Base-by-base conservation (phyloP, 1,284 basidiomycete species). In the Porodaedalea pini region DNA sequence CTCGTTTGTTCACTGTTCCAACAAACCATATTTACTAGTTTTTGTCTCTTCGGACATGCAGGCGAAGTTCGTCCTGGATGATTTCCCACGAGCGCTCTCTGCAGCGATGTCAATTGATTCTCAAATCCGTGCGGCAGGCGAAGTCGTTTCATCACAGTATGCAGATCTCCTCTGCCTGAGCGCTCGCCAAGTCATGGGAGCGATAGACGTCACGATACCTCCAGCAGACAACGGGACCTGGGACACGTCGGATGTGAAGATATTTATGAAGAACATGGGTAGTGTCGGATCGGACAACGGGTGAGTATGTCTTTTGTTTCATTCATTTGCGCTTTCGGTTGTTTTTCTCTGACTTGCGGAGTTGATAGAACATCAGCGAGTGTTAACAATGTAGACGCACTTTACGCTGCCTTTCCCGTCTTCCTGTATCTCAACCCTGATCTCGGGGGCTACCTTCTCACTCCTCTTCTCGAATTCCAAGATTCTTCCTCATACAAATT, bases 351-450 rank as follows among this genome's bases (percentile, higher is more conserved):
- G n/a, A n/a, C n/a, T n/a, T n/a, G n/a, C n/a, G n/a, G n/a, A 34
- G 3, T 25, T 36, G 15, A 43, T 37, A 36, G 19, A 48, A 21
- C 40, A 21, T 69, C 3, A 2, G 6, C 31, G 10, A 70, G 75
- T 5, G 69, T 74, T 4, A 80, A 76, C 58, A 74, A 79, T 1
- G 77, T 80, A 2, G 79, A 82, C 57, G 70, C 70, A 2, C 66
- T 83, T 6, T 81, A 75, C 58, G 71, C 78, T 0, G 69, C 78
- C 0, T 73, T 78, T 47, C 80, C 80, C 0, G 69, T 74, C 3
- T 71, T 76, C 32, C 61, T 82, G 31, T 80, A 77, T 61, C 60
- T 79, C 56, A 79, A 80, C 51, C 64, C 78, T 1, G 70, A 68
- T 7, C 64, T 77, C 39, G 73, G 68, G 6, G 70, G 71, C 0